Percentiles rank a stretch among this genome's conserved stretches.
phyloP scores from a whole-genome alignment of 768 basidiomycete species.

The Boletus subparvulus region DNA sequence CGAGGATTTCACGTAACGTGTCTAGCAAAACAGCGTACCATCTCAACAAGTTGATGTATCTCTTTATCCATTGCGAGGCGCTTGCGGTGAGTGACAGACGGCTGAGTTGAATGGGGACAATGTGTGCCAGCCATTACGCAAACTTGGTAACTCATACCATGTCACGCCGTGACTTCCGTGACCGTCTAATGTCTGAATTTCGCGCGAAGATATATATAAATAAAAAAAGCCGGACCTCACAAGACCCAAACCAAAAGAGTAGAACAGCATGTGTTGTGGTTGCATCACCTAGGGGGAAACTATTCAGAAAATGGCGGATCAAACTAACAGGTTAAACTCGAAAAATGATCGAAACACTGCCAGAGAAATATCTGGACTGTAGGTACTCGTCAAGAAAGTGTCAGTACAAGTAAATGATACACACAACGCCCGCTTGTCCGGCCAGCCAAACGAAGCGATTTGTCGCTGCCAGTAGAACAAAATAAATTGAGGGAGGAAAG shows the following conservation, averaged over 20 bases:
- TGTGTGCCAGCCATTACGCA: slow-evolving; percentile 17
- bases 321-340: slow-evolving; percentile 2
- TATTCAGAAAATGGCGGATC: slow-evolving; percentile 1
- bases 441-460: slow-evolving; percentile 29
- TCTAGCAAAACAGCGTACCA: slow-evolving; percentile 37
- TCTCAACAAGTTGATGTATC: slow-evolving; percentile 62
- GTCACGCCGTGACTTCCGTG: slow-evolving; percentile 28
- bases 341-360: slow-evolving; percentile 6
- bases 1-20: neutral
- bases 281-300: neutral
- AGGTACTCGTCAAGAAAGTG: slow-evolving; percentile 17
- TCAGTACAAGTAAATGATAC: slow-evolving; percentile 30
- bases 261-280: neutral
- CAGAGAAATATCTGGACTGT: neutral
- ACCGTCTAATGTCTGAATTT: slow-evolving; percentile 5
- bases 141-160: slow-evolving; percentile 19
- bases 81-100: neutral
- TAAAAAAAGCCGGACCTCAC: slow-evolving; percentile 12
- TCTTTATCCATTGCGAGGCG: slow-evolving; percentile 47
- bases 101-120: slow-evolving; percentile 10
- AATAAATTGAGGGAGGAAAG: neutral
- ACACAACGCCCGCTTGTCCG: slow-evolving; percentile 26
- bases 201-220: slow-evolving; percentile 10
- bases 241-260: slow-evolving; percentile 12
- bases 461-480: slow-evolving; percentile 9